phyloP scores from a whole-genome alignment of 1,284 basidiomycete genomes.

The Marasmius tenuissimus region DNA sequence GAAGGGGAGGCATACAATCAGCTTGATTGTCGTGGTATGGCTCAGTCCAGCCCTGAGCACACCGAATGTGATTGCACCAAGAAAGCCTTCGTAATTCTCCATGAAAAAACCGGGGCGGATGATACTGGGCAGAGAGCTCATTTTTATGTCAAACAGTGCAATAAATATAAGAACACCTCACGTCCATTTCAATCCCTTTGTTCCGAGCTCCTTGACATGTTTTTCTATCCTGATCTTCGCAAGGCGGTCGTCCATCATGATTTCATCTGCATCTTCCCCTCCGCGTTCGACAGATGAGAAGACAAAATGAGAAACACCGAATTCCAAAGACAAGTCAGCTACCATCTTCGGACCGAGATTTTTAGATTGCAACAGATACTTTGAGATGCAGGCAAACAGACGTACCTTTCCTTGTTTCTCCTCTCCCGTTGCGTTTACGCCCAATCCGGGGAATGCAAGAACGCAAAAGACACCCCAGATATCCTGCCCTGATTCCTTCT shows the following conservation, averaged over 20 bases:
- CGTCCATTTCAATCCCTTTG: constrained; percentile 37
- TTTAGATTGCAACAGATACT: background rate
- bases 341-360: constrained; percentile 23
- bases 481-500: constrained; percentile 27
- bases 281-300: constrained; percentile 38
- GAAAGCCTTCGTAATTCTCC: constrained; percentile 40
- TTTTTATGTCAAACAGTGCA: no score
- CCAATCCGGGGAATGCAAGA: constrained; percentile 40
- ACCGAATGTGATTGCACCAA: constrained; percentile 34
- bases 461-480: constrained; percentile 40
- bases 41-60: constrained; percentile 33
- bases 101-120: constrained; percentile 31
- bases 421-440: constrained; percentile 36
- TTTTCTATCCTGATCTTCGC: constrained; percentile 40
- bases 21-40: constrained; percentile 30
- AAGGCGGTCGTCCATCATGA: constrained; percentile 23
- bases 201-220: constrained; percentile 31
- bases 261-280: constrained; percentile 31
- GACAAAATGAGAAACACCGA: constrained; percentile 30
- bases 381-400: background rate
- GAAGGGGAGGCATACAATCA: constrained; percentile 29
- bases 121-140: background rate
- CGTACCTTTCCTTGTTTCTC: constrained; percentile 41
- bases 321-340: constrained; percentile 35
- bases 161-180: constrained; percentile 19